phyloP scores from a whole-genome alignment of 352 stramenopile genomes.

The Globisporangium heterothallicum region DNA sequence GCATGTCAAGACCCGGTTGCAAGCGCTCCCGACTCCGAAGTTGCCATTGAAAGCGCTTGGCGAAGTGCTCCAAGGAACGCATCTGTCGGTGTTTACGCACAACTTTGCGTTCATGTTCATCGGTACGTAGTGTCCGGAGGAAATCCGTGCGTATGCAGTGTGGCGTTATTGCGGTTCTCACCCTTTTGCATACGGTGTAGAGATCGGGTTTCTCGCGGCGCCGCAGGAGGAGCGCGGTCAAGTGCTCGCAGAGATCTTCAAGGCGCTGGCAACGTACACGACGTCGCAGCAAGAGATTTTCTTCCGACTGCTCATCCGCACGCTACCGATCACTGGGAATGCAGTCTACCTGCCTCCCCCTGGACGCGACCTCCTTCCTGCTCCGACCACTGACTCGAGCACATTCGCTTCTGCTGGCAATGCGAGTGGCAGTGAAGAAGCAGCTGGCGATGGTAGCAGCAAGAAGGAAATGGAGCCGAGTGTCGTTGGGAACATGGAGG shows the following conservation, averaged over 20 bases:
- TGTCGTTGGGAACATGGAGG: constrained; percentile 24
- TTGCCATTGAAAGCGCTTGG: constrained; percentile 51
- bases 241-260: constrained; percentile 31
- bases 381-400: neutral
- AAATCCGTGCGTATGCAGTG: neutral
- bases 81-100: constrained; percentile 47
- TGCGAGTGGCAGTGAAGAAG: too few species aligned
- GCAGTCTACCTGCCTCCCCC: constrained; percentile 12
- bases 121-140: constrained; percentile 19
- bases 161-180: neutral
- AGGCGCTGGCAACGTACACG: constrained; percentile 25
- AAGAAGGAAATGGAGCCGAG: constrained; percentile 8
- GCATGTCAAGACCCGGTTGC: constrained; percentile 69
- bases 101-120: constrained; percentile 78
- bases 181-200: constrained; percentile 22
- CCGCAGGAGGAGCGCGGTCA: constrained; percentile 32
- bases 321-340: constrained; percentile 31
- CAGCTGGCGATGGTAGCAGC: too few species aligned
- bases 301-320: constrained; percentile 53
- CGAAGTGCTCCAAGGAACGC: constrained; percentile 29
- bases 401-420: too few species aligned
- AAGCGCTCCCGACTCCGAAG: constrained; percentile 35
- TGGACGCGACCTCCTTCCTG: constrained; percentile 7
- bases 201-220: constrained; percentile 57
- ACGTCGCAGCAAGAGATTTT: constrained; percentile 51